Conservation (phyloP, 2,329 filamentous ascomycete genomes). For the Microcyclospora tardicrescens region DNA sequence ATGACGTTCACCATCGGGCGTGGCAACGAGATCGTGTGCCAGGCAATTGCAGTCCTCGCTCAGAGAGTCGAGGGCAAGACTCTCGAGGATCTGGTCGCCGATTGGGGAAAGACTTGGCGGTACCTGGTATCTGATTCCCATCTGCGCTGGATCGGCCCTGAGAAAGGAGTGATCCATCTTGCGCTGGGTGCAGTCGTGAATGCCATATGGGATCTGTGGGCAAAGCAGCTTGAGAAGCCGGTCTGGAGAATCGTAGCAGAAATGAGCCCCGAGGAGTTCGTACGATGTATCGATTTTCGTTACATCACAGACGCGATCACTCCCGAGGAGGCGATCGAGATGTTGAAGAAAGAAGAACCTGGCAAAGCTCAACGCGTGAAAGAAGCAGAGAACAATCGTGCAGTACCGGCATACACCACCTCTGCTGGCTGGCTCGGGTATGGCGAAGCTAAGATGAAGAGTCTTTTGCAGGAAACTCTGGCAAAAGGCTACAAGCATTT, state of each 20-base stretch:
- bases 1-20: constrained; percentile 83
- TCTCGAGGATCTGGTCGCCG: constrained; percentile 59
- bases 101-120: constrained; percentile 85
- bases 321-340: constrained; percentile 62
- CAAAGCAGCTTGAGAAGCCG: constrained; percentile 69
- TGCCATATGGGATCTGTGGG: constrained; percentile 92
- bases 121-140: constrained; percentile 85
- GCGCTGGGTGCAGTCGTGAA: constrained; percentile 77
- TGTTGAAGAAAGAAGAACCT: constrained; percentile 52
- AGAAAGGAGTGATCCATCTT: constrained; percentile 89
- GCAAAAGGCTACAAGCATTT: constrained; percentile 69
- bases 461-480: constrained; percentile 61
- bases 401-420: constrained; percentile 83
- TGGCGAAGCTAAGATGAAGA: constrained; percentile 72
- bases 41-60: constrained; percentile 66
- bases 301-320: constrained; percentile 89
- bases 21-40: constrained; percentile 84
- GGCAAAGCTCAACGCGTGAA: constrained; percentile 58
- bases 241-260: constrained; percentile 83
- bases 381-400: constrained; percentile 58
- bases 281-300: constrained; percentile 78
- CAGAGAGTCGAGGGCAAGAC: constrained; percentile 63
- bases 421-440: constrained; percentile 84
- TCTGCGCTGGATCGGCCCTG: constrained; percentile 84
- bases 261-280: constrained; percentile 77